Conservation (phyloP, 2,329 filamentous ascomycete genomes). For the Fusarium staphyleae region DNA sequence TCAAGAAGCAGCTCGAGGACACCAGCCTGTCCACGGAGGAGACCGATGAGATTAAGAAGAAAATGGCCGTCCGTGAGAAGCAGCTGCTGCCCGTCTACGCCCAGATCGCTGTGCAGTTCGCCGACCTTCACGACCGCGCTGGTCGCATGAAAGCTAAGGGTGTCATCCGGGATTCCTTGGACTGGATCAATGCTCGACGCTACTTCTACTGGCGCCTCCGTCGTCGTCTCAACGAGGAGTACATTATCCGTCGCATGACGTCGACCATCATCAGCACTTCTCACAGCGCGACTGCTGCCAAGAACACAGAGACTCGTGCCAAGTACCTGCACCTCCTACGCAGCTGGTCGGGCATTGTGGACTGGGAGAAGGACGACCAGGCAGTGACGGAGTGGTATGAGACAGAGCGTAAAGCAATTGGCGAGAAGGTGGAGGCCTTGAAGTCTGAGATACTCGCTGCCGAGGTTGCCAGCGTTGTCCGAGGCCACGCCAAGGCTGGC, state of each 20-base stretch:
- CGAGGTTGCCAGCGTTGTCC: constrained; percentile 56
- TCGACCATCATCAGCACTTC: constrained; percentile 47
- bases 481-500: constrained; percentile 66
- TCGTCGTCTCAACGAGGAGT: constrained; percentile 95
- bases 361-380: constrained; percentile 81
- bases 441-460: constrained; percentile 72
- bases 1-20: constrained; percentile 78
- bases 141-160: constrained; percentile 99
- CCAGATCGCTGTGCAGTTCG: constrained; percentile 96
- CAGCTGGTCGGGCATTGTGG: constrained; percentile 80
- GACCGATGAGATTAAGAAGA: constrained; percentile 77
- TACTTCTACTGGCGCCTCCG: constrained; percentile 99
- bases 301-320: constrained; percentile 63
- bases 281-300: constrained; percentile 46
- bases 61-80: constrained; percentile 87
- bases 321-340: constrained; percentile 77
- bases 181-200: constrained; percentile 87
- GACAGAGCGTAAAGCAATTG: constrained; percentile 84
- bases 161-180: constrained; percentile 81
- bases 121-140: constrained; percentile 94
- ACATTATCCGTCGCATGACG: constrained; percentile 90
- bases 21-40: constrained; percentile 73
- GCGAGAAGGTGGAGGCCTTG: constrained; percentile 83
- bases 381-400: constrained; percentile 95
- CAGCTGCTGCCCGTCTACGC: constrained; percentile 89